Base-by-base conservation (phyloP, 2,329 filamentous ascomycete species). In the Epicoccum nigrum region DNA sequence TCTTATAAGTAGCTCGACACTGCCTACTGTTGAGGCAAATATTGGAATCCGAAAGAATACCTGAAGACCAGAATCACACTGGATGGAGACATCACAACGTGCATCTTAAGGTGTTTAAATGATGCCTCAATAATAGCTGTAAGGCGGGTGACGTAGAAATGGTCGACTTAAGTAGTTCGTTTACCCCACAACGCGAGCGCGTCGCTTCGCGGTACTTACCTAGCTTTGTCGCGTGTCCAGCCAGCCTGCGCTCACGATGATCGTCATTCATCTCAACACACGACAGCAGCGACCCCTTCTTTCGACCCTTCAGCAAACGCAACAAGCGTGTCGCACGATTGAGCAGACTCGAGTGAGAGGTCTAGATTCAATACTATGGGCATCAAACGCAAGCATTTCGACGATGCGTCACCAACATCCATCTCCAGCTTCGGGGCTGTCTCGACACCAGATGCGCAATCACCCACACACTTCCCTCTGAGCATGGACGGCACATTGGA, bases 301-400 rank as follows among this genome's bases (percentile, higher is more conserved):
- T n/a, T n/a, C n/a, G 13, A 30, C 28, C 28, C 13, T 13, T 4
- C 28, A n/a, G 9, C 13, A 12, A 13, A 7, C n/a, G 16, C 28
- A 39, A 44, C 30, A 11, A 20, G 28, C 4, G 13, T n/a, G 5
- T 13, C 11, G 13, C 28, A 7, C 8, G 12, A 30, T 30, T 13
- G 28, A 30, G 4, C 28, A n/a, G 7, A 30, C 28, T 13, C 5
- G 28, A 30, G 28, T 25, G 9, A 25, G 6, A 25, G 6, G 1
- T 25, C 3, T n/a, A 2, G 3, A 11, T 25, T 35, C 30, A n/a
- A 30, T 34, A 59, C 28, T 42, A 85, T 85, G 82, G 74, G 76
- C 17, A 72, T 81, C 67, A 86, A 86, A 68, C 82, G 83, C 65
- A 86, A 85, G 67, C 80, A 82, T 35, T 82, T 81, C 27, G 58